Conservation (phyloP, 2,329 filamentous ascomycete genomes). For the Ascochyta pisi region DNA sequence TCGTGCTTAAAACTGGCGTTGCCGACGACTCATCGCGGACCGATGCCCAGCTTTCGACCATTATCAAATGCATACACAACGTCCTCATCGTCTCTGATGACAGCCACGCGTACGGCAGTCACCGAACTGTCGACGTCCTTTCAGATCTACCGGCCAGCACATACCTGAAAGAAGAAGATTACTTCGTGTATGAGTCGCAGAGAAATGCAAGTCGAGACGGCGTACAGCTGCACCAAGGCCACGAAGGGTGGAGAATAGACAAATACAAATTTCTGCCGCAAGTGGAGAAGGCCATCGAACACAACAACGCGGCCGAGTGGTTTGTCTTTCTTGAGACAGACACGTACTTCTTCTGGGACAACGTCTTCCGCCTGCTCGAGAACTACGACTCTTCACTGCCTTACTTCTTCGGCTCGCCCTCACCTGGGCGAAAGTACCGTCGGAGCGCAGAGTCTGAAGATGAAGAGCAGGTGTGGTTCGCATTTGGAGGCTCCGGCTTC, state of each 20-base stretch:
- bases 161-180: constrained; percentile 43
- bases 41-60: constrained; percentile 58
- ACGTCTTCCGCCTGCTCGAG: constrained; percentile 42
- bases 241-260: constrained; percentile 33
- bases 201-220: constrained; percentile 10
- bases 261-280: constrained; percentile 65
- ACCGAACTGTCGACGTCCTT: constrained; percentile 49
- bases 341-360: constrained; percentile 32
- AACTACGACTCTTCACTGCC: constrained; percentile 35
- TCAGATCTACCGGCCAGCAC: constrained; percentile 46
- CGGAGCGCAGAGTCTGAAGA: constrained; percentile 32
- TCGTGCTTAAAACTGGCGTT: constrained; percentile 61
- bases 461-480: constrained; percentile 48
- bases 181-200: constrained; percentile 45
- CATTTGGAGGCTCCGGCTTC: constrained; percentile 48
- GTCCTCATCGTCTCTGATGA: constrained; percentile 62
- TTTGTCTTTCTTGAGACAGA: constrained; percentile 33
- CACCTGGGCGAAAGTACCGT: constrained; percentile 14
- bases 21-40: constrained; percentile 61
- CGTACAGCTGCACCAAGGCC: constrained; percentile 42
- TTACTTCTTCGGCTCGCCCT: constrained; percentile 44
- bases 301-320: constrained; percentile 24
- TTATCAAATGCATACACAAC: constrained; percentile 60
- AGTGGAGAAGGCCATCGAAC: constrained; percentile 50
- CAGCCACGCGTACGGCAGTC: constrained; percentile 56